A percentile compares a stretch with the other conserved stretches of the same genome.
Evolutionary conservation across 2,329 filamentous ascomycete species (phyloP).

Genomic region (Talaromyces islandicus): DNA sequence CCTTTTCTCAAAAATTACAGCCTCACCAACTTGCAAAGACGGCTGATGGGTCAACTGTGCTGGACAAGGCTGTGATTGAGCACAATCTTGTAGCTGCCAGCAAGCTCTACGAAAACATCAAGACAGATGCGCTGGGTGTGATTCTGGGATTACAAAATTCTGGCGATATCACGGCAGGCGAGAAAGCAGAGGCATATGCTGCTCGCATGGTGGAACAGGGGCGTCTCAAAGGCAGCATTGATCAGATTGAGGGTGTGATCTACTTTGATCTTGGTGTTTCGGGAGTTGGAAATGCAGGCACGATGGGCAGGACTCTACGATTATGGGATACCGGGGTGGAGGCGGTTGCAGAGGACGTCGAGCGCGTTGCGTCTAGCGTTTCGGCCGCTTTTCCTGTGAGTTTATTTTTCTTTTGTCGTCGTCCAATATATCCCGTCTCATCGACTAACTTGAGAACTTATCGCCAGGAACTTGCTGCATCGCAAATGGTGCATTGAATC

Average conservation of each 20-base stretch:
- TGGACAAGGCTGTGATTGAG: slow-evolving; percentile 89
- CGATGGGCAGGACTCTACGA: slow-evolving; percentile 65
- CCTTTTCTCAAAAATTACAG: slow-evolving; percentile 73
- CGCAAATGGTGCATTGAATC: slow-evolving; percentile 30
- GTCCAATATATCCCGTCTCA: not conserved
- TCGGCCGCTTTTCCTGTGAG: slow-evolving; percentile 72
- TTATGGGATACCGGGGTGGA: slow-evolving; percentile 89
- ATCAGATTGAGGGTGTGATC: slow-evolving; percentile 85
- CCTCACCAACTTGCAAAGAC: slow-evolving; percentile 89
- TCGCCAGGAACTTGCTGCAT: slow-evolving; percentile 27
- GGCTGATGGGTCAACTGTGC: slow-evolving; percentile 83
- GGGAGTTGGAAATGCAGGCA: slow-evolving; percentile 58
- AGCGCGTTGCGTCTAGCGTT: slow-evolving; percentile 74
- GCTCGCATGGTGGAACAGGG: slow-evolving; percentile 95
- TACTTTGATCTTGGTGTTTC: slow-evolving; percentile 72
- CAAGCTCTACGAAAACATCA: slow-evolving; percentile 70
- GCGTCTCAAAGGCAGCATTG: slow-evolving; percentile 78
- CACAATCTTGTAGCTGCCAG: slow-evolving; percentile 90
- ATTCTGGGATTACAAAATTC: slow-evolving; percentile 65
- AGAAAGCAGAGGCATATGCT: slow-evolving; percentile 83
- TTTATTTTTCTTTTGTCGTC: slow-evolving; percentile 13
- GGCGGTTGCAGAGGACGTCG: slow-evolving; percentile 79
- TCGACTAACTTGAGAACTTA: slow-evolving; percentile 4
- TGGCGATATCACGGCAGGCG: slow-evolving; percentile 45
- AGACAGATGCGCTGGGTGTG: slow-evolving; percentile 66